Base-by-base conservation (phyloP, 2,329 filamentous ascomycete genomes). In the Xylariaceae sp. region DNA sequence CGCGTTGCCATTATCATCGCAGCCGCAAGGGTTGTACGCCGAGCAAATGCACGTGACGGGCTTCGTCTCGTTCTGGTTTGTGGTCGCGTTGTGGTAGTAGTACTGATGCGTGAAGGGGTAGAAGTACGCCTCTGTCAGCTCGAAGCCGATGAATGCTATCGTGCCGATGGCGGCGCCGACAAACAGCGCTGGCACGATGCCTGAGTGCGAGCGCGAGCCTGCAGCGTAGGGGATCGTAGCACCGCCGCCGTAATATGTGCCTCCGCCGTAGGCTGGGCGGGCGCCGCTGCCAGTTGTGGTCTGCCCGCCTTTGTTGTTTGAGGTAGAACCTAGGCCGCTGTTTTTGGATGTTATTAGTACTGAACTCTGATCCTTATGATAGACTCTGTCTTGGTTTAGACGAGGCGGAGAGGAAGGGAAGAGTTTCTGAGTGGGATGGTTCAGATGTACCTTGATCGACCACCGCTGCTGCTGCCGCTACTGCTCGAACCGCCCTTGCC, bases 241-340 rank as follows among this genome's bases (percentile, higher is more conserved):
- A 39, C 87, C 87, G 39, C 85, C 85, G 29, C 77, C 76, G 59
- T 89, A 90, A 64, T 76, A 86, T 41, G 61, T 57, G 6, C 83
- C 82, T 29, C 81, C 80, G 36, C 80, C 83, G 57, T 76, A 88
- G 1, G 59, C 49, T 3, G 79, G 80, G 14, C 68, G 56, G 1
- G 75, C 67, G 14, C 85, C 83, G 41, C 75, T 77, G 47, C 85
- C 83, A 6, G 71, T 66, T 4, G 66, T 72, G 3, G 83, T 83
- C 7, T 65, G 60, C 39, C 79, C 79, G 53, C 79, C 79, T 0
- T 56, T 23, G 47, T 69, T 73, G 40, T 66, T 71, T 3, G 54
- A 56, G 1, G 61, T 41, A 20, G 66, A 66, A 33, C 60, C 59
- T 17, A 43, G 56, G 44, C 59, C 55, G 38, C 55, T 57, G 40